Base-by-base conservation (phyloP, 2,329 filamentous ascomycete species). In the Stemphylium lycopersici region DNA sequence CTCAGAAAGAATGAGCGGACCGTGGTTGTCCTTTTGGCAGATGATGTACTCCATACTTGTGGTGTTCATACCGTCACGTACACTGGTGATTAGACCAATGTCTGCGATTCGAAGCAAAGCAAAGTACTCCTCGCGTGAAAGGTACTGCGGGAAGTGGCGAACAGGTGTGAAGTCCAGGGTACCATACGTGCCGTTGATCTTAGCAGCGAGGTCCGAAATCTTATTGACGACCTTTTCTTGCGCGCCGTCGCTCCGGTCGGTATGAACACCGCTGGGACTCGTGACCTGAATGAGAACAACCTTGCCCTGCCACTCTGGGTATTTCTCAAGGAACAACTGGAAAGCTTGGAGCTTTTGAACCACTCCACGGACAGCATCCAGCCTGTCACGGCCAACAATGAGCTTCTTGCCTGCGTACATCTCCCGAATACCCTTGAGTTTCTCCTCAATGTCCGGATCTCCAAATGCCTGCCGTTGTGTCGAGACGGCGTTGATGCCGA, bases 1-100 rank as follows among this genome's bases (percentile, higher is more conserved):
- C 75, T 98, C 93, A 12, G 95, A 98, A 20, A 98, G 84, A 62
- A 98, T 97, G 41, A 98, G 80, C 1, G 93, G 93, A 0, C 93
- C 90, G 64, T 93, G 87, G 52, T 87, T 88, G 59, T 95, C 89
- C 68, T 91, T 90, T 76, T 98, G 93, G 74, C 91, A 96, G 53
- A 96, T 84, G 52, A 98, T 87, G 72, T 97, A 98, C 76, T 98
- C 95, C 65, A 98, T 81, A 72, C 91, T 96, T 16, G 93, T 96
- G 0, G 93, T 97, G 79, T 97, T 98, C 93, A 98, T 97, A 54
- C 93, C 93, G 74, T 98, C 95, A 56, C 93, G 87, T 18, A 98
- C 93, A 64, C 91, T 96, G 6, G 95, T 97, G 75, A 98, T 97
- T 45, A 98, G 81, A 3, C 92, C 93, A 62, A 97, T 90, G 73